Percentiles rank a stretch among this genome's conserved stretches.
These are phyloP conservation scores for Colletotrichum somersetense DNA, from an alignment of 2,329 filamentous ascomycete species.

Conservation along the genomic window DNA sequence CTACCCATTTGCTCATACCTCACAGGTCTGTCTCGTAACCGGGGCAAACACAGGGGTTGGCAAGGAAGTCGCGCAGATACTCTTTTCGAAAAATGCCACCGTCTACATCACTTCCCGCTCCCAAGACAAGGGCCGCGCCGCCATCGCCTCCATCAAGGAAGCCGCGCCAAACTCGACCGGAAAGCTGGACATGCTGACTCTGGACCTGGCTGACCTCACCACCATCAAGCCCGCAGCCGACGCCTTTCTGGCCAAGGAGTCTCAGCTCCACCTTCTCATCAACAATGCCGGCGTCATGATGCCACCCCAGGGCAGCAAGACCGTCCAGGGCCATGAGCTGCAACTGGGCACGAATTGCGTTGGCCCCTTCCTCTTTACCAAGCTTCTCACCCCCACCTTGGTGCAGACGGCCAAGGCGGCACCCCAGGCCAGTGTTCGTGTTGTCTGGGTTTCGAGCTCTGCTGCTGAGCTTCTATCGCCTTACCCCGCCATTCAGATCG, in stretches of 20 bases:
- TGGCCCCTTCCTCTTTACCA: constrained; percentile 55
- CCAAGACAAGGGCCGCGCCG: constrained; percentile 57
- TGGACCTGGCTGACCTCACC: constrained; percentile 59
- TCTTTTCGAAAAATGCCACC: constrained; percentile 66
- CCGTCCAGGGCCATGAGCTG: constrained; percentile 57
- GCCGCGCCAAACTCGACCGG: constrained; percentile 53
- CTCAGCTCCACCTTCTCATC: constrained; percentile 55
- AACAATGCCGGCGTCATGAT: constrained; percentile 62
- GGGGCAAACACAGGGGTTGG: constrained; percentile 60
- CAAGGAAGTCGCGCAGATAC: constrained; percentile 63
- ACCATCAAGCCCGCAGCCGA: constrained; percentile 51
- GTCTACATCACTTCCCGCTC: constrained; percentile 68
- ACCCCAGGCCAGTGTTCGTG: constrained; percentile 48
- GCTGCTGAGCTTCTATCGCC: constrained; percentile 46
- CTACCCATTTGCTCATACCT: constrained; percentile 21
- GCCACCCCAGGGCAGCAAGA: constrained; percentile 55
- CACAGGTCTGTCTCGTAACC: constrained; percentile 64
- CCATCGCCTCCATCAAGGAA: constrained; percentile 59
- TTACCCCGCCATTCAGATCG: constrained; percentile 45
- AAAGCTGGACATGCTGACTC: constrained; percentile 56
- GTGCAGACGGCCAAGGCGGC: constrained; percentile 48
- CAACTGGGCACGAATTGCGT: constrained; percentile 57
- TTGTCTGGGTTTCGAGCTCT: constrained; percentile 52
- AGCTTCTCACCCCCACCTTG: constrained; percentile 53
- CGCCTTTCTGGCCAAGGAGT: constrained; percentile 49